Percentiles rank a stretch among this genome's conserved stretches.
These are phyloP conservation scores for Monilinia laxa DNA, from an alignment of 2,329 filamentous ascomycete species.

Conservation along the genomic window DNA sequence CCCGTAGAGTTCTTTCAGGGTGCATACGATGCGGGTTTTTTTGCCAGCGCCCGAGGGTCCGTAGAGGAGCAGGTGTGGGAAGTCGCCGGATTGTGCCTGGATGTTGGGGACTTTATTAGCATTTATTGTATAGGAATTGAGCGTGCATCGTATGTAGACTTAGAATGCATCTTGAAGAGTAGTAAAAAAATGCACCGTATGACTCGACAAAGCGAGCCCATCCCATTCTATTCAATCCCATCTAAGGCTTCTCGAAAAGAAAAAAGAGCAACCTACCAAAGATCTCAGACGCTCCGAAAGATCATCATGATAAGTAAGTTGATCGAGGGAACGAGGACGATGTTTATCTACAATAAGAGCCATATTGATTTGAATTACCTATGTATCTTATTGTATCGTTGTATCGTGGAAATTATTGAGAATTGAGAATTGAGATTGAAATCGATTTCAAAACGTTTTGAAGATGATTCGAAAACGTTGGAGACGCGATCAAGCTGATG, in stretches of 20 bases:
- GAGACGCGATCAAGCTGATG: conserved; percentile 13
- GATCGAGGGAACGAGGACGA: conserved; percentile 70
- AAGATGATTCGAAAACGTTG: conserved; percentile 3
- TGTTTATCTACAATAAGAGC: conserved; percentile 72
- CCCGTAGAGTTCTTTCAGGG: conserved; percentile 90
- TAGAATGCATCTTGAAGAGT: background rate
- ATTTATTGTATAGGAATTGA: background rate
- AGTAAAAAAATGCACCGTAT: background rate
- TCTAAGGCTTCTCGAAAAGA: background rate
- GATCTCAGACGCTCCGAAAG: conserved; percentile 84
- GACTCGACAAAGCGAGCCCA: no score
- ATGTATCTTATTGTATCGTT: no score
- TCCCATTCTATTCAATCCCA: no score
- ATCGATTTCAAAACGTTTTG: background rate
- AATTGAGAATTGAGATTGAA: background rate
- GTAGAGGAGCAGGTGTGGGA: conserved; percentile 95
- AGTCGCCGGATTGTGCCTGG: conserved; percentile 94
- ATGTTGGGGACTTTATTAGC: conserved; percentile 24
- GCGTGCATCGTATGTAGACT: background rate
- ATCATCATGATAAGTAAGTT: conserved; percentile 82
- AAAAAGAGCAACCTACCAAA: conserved; percentile 59
- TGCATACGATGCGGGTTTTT: conserved; percentile 95
- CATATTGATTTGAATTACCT: conserved; percentile 45
- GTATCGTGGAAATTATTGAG: background rate
- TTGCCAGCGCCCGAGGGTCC: conserved; percentile 96